phyloP scores from a whole-genome alignment of 805 yeast species.

The Komagataella ulmi region DNA sequence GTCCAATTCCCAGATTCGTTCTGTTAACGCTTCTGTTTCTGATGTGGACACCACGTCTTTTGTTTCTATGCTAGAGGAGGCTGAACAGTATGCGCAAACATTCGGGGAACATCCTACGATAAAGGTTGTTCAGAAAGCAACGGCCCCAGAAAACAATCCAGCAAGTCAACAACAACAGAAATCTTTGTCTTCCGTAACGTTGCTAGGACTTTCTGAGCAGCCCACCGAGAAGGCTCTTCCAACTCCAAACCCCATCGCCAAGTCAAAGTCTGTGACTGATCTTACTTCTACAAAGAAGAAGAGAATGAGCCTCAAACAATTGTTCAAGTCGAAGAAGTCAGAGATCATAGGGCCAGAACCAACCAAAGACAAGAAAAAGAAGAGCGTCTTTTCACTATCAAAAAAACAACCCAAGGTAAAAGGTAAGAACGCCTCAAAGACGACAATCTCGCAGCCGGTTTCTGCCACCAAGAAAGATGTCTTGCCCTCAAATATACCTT shows the following conservation, averaged over 20 bases:
- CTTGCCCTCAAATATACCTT: background rate
- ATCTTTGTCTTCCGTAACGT: background rate
- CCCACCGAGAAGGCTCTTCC: background rate
- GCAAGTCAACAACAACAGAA: background rate
- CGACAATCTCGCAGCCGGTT: background rate
- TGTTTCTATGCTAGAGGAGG: background rate
- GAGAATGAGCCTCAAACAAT: background rate
- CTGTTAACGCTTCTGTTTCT: background rate
- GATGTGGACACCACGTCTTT: background rate
- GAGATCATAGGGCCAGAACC: background rate
- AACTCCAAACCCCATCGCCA: background rate
- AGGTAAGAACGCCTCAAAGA: background rate
- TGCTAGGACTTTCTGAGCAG: background rate
- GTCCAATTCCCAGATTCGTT: background rate
- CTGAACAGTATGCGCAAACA: background rate
- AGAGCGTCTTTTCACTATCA: background rate
- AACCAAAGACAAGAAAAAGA: background rate
- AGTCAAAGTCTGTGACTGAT: background rate
- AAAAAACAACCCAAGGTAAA: background rate
- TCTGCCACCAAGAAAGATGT: background rate
- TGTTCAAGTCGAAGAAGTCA: background rate
- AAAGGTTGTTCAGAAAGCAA: background rate
- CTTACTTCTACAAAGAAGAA: background rate
- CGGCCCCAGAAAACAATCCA: background rate
- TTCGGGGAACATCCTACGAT: background rate